phyloP scores from a whole-genome alignment of 371 early-diverging fungal species.

The Circinella minor region DNA sequence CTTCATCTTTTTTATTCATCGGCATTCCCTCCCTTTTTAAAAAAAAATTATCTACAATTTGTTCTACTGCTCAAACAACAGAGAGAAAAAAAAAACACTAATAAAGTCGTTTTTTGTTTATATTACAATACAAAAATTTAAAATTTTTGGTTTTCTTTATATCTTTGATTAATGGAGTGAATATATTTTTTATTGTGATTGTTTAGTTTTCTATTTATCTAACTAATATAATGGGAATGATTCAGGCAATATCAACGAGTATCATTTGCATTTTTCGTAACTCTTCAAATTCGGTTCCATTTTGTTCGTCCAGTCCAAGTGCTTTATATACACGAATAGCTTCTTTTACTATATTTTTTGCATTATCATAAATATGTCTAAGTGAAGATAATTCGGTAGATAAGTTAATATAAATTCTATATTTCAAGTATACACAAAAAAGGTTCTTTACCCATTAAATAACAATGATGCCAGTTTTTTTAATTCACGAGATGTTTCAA shows the following conservation, averaged over 20 bases:
- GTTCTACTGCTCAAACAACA: background rate
- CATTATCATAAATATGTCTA: background rate
- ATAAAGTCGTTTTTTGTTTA: too few species aligned
- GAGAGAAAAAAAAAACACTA: too few species aligned
- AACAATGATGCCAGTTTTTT: constrained; percentile 33
- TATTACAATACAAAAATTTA: too few species aligned
- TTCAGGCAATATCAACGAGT: background rate
- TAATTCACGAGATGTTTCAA: constrained; percentile 40
- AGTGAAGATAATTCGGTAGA: background rate
- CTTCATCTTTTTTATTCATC: background rate
- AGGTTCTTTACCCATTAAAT: constrained; percentile 8
- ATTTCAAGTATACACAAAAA: too few species aligned
- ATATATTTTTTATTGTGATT: too few species aligned
- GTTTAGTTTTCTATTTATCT: too few species aligned
- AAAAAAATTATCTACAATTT: background rate
- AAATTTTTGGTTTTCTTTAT: too few species aligned
- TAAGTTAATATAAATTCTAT: too few species aligned
- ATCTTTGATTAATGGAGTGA: too few species aligned
- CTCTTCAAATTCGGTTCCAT: constrained; percentile 8
- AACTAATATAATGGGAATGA: too few species aligned
- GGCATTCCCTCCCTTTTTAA: background rate
- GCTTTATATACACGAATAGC: constrained; percentile 8
- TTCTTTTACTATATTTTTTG: background rate
- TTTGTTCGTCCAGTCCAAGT: constrained; percentile 13
- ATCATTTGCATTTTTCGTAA: constrained; percentile 1